phyloP scores from a whole-genome alignment of 768 basidiomycete species.

The Tremella fuciformis region DNA sequence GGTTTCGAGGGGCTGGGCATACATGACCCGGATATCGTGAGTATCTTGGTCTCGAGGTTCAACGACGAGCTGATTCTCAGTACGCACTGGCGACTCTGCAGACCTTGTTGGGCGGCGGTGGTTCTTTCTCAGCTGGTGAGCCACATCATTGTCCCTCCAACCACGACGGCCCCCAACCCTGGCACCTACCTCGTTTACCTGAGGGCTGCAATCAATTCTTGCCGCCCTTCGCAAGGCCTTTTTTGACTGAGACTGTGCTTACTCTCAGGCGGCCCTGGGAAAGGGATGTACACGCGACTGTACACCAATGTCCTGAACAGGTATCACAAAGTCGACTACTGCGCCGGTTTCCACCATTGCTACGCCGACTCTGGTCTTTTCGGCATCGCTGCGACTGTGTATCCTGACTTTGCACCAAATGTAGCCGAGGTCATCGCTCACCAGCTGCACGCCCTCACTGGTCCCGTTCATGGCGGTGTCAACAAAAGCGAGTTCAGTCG shows the following conservation, averaged over 20 bases:
- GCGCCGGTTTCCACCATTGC: slow-evolving; percentile 95
- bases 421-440: slow-evolving; percentile 81
- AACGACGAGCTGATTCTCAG: slow-evolving; percentile 14
- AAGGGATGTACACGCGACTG: slow-evolving; percentile 97
- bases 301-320: slow-evolving; percentile 96
- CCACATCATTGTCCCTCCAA: not conserved
- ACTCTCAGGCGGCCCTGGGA: slow-evolving; percentile 79
- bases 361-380: slow-evolving; percentile 92
- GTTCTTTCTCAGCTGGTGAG: slow-evolving; percentile 87
- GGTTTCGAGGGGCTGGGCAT: slow-evolving; percentile 89
- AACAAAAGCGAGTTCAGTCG: slow-evolving; percentile 65
- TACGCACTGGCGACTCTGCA: slow-evolving; percentile 92
- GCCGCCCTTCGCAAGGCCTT: too few species aligned
- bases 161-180: too few species aligned
- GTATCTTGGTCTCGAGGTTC: slow-evolving; percentile 7
- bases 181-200: too few species aligned
- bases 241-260: slow-evolving; percentile 11
- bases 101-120: slow-evolving; percentile 89
- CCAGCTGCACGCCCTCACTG: slow-evolving; percentile 77
- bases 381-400: slow-evolving; percentile 81
- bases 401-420: slow-evolving; percentile 62
- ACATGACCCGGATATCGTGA: slow-evolving; percentile 75
- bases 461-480: slow-evolving; percentile 53
- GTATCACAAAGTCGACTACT: slow-evolving; percentile 89
- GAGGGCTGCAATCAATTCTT: too few species aligned